Evolutionary conservation across 208 protist species (phyloP).

Genomic region (Wallacemonas collosoma): DNA sequence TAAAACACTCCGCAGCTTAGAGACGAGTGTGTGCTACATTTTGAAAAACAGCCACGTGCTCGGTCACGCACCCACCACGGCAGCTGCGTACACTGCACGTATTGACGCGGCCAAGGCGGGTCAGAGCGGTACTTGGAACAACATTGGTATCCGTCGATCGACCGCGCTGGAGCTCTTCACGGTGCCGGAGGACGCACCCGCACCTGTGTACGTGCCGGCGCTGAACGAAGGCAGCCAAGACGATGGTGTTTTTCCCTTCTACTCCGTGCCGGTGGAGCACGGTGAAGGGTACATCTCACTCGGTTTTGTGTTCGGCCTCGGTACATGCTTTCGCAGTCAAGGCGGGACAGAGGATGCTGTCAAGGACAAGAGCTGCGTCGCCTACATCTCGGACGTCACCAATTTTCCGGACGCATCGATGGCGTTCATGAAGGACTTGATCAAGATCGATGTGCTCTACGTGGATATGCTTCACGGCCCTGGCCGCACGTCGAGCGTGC

Average conservation of each 20-base stretch:
- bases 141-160: conserved; percentile 83
- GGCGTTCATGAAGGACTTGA: conserved; percentile 70
- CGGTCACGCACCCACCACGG: conserved; percentile 32
- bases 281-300: conserved; percentile 73
- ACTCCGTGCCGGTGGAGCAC: conserved; percentile 81
- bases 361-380: conserved; percentile 56
- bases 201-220: conserved; percentile 52
- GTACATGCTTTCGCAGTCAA: conserved; percentile 46
- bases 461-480: conserved; percentile 64
- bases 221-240: conserved; percentile 9
- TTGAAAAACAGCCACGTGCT: conserved; percentile 67
- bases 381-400: conserved; percentile 85
- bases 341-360: conserved; percentile 5
- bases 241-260: conserved; percentile 35
- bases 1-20: conserved; percentile 45
- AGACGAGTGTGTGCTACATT: conserved; percentile 67
- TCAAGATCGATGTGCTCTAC: conserved; percentile 81
- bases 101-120: conserved; percentile 6
- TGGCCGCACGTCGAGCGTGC: conserved; percentile 36
- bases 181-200: conserved; percentile 41
- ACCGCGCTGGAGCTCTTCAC: conserved; percentile 79
- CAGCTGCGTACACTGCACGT: conserved; percentile 27
- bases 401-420: conserved; percentile 54
- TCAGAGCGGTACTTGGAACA: conserved; percentile 34
- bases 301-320: conserved; percentile 84